Evolutionary conservation across 2,329 filamentous ascomycete genomes (phyloP), one percentile per base, ranked within the genome.

Genomic region (Cercospora zeae-maydis): DNA sequence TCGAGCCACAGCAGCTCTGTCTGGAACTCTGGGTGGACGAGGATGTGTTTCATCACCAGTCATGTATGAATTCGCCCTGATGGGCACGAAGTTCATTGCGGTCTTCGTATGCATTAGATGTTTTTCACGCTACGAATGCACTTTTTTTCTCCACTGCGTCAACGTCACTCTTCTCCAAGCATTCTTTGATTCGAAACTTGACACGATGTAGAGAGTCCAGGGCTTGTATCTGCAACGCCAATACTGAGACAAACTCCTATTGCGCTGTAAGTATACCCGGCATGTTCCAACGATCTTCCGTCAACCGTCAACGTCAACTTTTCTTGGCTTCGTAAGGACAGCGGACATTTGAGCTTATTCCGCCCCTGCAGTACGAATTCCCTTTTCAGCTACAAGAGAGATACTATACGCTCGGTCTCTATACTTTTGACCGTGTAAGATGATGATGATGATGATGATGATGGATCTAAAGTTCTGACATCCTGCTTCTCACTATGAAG

Each of bases 1-100:
- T 59, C 33, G 57, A 60, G 61, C 61, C 57, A 30, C 34, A 53
- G 57, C 57, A 53, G 57, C 57, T 59, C 57, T 59, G 57, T 59
- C 47, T 59, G 21, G 47, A 53, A 34, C 33, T 19, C 34, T 52
- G 45, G 57, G 34, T 39, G 37, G 54, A 57, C 21, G 21, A 57
- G 19, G 37, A 55, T 55, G 30, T 34, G 19, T 24, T 36, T 55
- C 33, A 55, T 55, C 52, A 55, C 37, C 42, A 47, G 42, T 47
- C 42, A 47, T 47, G 52, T 55, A 55, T 36, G 52, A 55, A 33
- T 24, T 47, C 11, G 52, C 52, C 52, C 33, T 39, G 16, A 45
- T 45, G 54, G 54, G 54, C 54, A 45, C 21, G 14, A 39, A 53
- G 54, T 27, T 24, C 37, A 19, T 16, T 42, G 30, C 19, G 31